A percentile compares a stretch with the other conserved stretches of the same genome.
Conservation (phyloP, 495 filamentous ascomycete species). For the Aspergillus haitiensis region DNA sequence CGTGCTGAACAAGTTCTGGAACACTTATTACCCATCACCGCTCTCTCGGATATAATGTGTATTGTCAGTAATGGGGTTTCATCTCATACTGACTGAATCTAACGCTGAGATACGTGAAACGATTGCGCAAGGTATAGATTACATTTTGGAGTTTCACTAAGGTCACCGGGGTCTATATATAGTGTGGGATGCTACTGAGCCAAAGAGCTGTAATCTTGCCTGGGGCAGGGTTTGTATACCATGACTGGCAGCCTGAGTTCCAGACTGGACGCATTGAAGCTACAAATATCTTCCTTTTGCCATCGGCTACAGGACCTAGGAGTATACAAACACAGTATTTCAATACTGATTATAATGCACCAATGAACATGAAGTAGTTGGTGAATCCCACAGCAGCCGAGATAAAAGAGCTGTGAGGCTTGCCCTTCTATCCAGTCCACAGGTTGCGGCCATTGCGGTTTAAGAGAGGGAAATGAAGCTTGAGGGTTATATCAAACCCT, state of each 20-base stretch:
- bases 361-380: slow-evolving; percentile 59
- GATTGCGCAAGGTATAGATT: slow-evolving; percentile 39
- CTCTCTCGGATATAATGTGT: not conserved
- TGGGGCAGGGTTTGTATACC: slow-evolving; percentile 37
- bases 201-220: slow-evolving; percentile 27
- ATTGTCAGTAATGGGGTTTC: not conserved
- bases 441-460: no score
- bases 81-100: slow-evolving; percentile 9
- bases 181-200: slow-evolving; percentile 40
- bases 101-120: slow-evolving; percentile 32
- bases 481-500: no score
- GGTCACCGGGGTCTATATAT: slow-evolving; percentile 49
- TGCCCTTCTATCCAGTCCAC: no score
- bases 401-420: no score
- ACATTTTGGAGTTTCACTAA: slow-evolving; percentile 46
- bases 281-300: slow-evolving; percentile 15
- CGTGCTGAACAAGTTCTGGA: not conserved
- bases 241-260: slow-evolving; percentile 39
- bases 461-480: no score
- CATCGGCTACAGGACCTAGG: slow-evolving; percentile 10
- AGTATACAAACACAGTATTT: slow-evolving; percentile 10
- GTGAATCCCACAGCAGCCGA: slow-evolving; percentile 60
- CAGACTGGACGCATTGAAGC: slow-evolving; percentile 34
- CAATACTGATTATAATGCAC: slow-evolving; percentile 7
- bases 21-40: not conserved